Evolutionary conservation across 2,329 filamentous ascomycete species (phyloP), one percentile per base, ranked within the genome.

Genomic region (Ceratocystis albifundus): DNA sequence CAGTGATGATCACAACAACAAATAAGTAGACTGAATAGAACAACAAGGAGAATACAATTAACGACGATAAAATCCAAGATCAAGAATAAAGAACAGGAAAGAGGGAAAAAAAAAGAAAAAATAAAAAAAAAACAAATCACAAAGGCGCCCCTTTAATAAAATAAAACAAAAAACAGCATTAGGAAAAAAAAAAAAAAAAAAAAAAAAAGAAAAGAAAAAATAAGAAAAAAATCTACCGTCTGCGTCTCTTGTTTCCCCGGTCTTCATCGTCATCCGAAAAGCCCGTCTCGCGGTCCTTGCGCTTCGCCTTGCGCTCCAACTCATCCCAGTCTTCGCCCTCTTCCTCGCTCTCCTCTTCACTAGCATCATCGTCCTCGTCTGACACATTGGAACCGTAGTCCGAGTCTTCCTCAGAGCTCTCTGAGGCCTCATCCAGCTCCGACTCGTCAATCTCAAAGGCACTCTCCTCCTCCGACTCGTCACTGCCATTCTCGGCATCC

Each of bases 301-400:
- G 90, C 78, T 87, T 90, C 2, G 88, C 92, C 80, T 96, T 96
- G 76, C 87, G 87, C 79, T 96, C 93, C 68, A 96, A 75, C 76
- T 95, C 91, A 74, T 97, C 92, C 93, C 93, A 96, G 73, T 95
- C 90, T 74, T 96, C 88, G 62, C 88, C 88, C 70, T 86, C 89
- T 57, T 88, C 89, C 55, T 83, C 84, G 66, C 76, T 75, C 20
- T 88, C 88, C 62, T 82, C 85, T 41, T 77, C 75, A 44, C 76
- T 75, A 10, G 73, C 74, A 66, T 90, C 89, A 12, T 93, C 91
- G 36, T 90, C 93, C 69, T 93, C 89, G 1, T 87, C 89, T 25
- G 84, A 88, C 1, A 88, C 89, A 72, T 96, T 92, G 73, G 93
- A 93, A 72, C 96, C 92, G 73, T 94, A 97, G 69, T 97, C 92